Conservation (phyloP, 2,329 filamentous ascomycete genomes). For the Stagonosporopsis vannaccii region DNA sequence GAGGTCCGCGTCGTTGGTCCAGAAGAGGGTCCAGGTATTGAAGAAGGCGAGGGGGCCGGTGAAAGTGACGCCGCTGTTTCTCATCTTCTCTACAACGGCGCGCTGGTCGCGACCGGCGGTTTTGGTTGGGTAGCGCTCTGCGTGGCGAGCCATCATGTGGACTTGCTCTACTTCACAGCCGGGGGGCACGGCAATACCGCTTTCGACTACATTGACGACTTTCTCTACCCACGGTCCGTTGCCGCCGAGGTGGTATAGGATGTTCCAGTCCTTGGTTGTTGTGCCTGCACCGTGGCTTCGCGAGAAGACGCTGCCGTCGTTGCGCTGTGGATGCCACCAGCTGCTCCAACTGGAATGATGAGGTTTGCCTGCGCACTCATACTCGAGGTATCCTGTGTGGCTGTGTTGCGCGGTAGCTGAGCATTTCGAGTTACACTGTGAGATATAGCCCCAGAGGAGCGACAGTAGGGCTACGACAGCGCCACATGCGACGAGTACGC, state of each 20-base stretch:
- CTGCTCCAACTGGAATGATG: slow-evolving; percentile 44
- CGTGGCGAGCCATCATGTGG: slow-evolving; percentile 68
- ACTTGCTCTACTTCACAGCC: slow-evolving; percentile 63
- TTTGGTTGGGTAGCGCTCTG: slow-evolving; percentile 63
- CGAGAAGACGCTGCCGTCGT: slow-evolving; percentile 9
- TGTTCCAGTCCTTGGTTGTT: slow-evolving; percentile 54
- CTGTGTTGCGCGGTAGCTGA: background rate
- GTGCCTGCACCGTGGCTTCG: slow-evolving; percentile 35
- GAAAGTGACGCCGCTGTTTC: slow-evolving; percentile 50
- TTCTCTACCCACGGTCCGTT: slow-evolving; percentile 65
- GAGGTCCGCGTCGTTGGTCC: slow-evolving; percentile 53
- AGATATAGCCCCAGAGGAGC: slow-evolving; percentile 10
- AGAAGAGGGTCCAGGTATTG: slow-evolving; percentile 64
- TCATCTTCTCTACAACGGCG: slow-evolving; percentile 57
- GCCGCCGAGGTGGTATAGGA: slow-evolving; percentile 62
- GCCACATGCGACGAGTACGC: background rate
- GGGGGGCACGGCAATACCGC: slow-evolving; percentile 54
- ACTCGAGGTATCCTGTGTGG: slow-evolving; percentile 32
- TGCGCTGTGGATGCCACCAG: slow-evolving; percentile 45
- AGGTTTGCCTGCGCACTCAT: slow-evolving; percentile 38
- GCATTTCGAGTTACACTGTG: background rate
- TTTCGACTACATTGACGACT: slow-evolving; percentile 49
- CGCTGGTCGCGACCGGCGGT: slow-evolving; percentile 58
- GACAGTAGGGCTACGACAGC: slow-evolving; percentile 5
- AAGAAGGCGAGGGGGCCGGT: slow-evolving; percentile 62